Conservation (phyloP, 352 stramenopile genomes). For the Phytopythium litorale region DNA sequence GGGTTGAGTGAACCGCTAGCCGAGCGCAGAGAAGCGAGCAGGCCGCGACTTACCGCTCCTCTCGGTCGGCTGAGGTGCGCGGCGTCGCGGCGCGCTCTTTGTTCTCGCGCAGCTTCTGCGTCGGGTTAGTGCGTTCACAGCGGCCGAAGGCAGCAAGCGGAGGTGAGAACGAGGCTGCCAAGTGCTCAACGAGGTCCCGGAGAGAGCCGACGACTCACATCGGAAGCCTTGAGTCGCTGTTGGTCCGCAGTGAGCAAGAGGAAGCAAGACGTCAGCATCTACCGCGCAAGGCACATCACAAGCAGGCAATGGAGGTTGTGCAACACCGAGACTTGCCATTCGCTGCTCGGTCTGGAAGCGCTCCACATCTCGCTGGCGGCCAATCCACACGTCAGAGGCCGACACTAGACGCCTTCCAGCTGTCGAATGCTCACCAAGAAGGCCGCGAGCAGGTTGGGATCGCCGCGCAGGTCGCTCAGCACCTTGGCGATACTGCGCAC, state of each 20-base stretch:
- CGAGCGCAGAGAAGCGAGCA: no score
- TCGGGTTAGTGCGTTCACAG: neutral
- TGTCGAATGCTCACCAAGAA: conserved; percentile 34
- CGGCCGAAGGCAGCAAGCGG: neutral
- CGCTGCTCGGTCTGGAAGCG: conserved; percentile 36
- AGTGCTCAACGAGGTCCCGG: neutral
- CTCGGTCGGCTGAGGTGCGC: conserved; percentile 14
- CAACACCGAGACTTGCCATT: conserved; percentile 18
- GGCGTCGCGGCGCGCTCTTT: conserved; percentile 32
- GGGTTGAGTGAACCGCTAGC: neutral
- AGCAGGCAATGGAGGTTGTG: neutral
- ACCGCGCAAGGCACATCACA: no score
- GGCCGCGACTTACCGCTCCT: conserved; percentile 18
- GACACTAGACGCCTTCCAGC: neutral
- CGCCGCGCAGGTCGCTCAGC: conserved; percentile 50
- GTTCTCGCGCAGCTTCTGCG: conserved; percentile 65
- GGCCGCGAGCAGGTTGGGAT: conserved; percentile 43
- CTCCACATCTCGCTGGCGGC: conserved; percentile 32
- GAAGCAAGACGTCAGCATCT: neutral
- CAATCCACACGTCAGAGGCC: neutral
- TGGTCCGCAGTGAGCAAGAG: neutral
- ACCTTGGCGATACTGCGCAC: conserved; percentile 38
- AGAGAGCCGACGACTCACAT: conserved; percentile 14
- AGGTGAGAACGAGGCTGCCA: neutral
- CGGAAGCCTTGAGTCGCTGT: conserved; percentile 35